A percentile compares a stretch with the other conserved stretches of the same genome.
phyloP scores from a whole-genome alignment of 2,329 filamentous ascomycete species.

The Colletotrichum nymphaeae region DNA sequence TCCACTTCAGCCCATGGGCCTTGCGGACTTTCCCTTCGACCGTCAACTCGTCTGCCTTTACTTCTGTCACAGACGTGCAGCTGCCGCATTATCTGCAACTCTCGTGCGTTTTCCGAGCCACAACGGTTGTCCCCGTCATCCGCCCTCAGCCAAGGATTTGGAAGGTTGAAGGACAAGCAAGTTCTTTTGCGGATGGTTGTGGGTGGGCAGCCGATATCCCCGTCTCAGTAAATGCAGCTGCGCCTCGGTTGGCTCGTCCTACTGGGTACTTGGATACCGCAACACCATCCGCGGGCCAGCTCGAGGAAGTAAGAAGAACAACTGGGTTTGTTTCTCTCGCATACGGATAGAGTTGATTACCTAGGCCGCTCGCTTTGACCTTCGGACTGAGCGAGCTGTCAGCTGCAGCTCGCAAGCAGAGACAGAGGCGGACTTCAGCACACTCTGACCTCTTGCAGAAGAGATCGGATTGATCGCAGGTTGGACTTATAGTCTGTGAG shows the following conservation, averaged over 20 bases:
- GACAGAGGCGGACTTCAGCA: background rate
- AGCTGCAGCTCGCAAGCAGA: conserved; percentile 7
- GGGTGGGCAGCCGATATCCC: background rate
- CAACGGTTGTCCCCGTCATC: background rate
- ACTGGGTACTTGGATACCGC: background rate
- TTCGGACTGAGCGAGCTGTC: background rate
- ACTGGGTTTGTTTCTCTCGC: background rate
- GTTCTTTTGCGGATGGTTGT: background rate
- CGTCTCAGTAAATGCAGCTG: conserved; percentile 10
- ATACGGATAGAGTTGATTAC: background rate
- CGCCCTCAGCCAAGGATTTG: background rate
- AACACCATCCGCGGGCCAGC: background rate
- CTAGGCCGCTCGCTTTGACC: background rate
- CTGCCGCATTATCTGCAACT: background rate
- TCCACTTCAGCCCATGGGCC: background rate
- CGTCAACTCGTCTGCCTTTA: background rate
- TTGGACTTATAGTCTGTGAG: background rate
- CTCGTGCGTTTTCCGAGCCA: background rate
- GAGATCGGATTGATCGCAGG: background rate
- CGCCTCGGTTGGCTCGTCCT: conserved; percentile 2
- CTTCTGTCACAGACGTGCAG: background rate
- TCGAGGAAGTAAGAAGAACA: background rate
- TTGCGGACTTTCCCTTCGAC: background rate
- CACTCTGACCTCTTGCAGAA: background rate
- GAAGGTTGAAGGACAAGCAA: background rate